A percentile compares a stretch with the other conserved stretches of the same genome.
Conservation (phyloP, 352 stramenopile genomes). For the Phytopythium kandeliae region DNA sequence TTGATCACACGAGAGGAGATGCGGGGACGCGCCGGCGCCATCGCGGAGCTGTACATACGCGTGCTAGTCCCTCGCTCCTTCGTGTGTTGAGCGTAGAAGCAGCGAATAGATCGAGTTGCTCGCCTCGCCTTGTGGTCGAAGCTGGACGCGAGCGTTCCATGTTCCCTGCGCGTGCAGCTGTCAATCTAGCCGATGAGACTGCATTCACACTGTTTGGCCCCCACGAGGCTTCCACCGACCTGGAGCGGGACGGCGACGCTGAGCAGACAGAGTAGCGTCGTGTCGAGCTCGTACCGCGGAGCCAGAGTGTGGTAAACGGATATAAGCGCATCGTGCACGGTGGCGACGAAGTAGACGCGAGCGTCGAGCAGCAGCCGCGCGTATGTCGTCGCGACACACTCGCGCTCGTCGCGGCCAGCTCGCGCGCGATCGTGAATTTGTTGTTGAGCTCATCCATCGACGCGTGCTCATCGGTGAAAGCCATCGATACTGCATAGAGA, state of each 20-base stretch:
- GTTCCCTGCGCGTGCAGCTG: conserved; percentile 24
- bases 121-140: conserved; percentile 59
- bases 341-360: conserved; percentile 44
- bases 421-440: conserved; percentile 33
- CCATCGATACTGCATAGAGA: too few relatives aligned
- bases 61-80: too few relatives aligned
- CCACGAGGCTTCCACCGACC: too few relatives aligned
- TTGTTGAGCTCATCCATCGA: conserved; percentile 1
- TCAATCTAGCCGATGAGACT: too few relatives aligned
- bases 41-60: too few relatives aligned
- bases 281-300: conserved; percentile 36
- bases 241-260: conserved; percentile 70
- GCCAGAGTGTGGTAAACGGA: conserved; percentile 46
- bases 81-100: too few relatives aligned
- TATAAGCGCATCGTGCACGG: conserved; percentile 38
- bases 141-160: conserved; percentile 57
- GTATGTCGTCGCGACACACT: conserved; percentile 47
- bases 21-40: too few relatives aligned
- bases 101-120: too few relatives aligned
- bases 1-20: too few relatives aligned
- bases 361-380: conserved; percentile 54
- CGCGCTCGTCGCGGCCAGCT: conserved; percentile 36
- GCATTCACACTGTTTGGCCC: too few relatives aligned
- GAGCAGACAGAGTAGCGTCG: conserved; percentile 50
- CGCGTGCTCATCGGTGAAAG: conserved; percentile 4